These are phyloP conservation scores for Penicillium nordicum DNA, from an alignment of 2,329 filamentous ascomycete genomes.

Conservation along the genomic window DNA sequence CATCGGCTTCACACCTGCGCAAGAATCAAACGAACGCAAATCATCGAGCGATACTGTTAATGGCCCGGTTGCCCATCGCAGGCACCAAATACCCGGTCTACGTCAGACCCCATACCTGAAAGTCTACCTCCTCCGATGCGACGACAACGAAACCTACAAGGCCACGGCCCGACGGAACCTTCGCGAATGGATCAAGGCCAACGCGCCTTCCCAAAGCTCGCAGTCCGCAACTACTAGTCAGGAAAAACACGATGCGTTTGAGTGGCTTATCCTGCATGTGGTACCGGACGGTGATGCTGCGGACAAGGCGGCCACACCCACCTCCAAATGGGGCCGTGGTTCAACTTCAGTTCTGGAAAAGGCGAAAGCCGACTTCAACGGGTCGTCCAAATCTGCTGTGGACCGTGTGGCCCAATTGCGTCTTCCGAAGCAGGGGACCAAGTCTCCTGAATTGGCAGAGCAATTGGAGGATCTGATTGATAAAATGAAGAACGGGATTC, in stretches of 20 bases:
- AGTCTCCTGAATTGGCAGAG: slow-evolving; percentile 73
- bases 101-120: slow-evolving; percentile 93
- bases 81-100: slow-evolving; percentile 93
- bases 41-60: slow-evolving; percentile 38
- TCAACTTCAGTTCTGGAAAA: slow-evolving; percentile 86
- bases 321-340: slow-evolving; percentile 73
- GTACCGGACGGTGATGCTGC: slow-evolving; percentile 71
- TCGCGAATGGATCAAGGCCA: slow-evolving; percentile 83
- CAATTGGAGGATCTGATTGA: slow-evolving; percentile 80
- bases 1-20: slow-evolving; percentile 74
- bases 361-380: slow-evolving; percentile 84
- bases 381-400: slow-evolving; percentile 64
- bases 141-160: slow-evolving; percentile 95
- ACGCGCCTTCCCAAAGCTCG: slow-evolving; percentile 53
- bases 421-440: slow-evolving; percentile 57
- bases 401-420: slow-evolving; percentile 85
- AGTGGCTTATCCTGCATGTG: slow-evolving; percentile 92
- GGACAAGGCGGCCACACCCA: slow-evolving; percentile 60
- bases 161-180: slow-evolving; percentile 70
- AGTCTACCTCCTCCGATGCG: slow-evolving; percentile 81
- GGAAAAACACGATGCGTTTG: slow-evolving; percentile 93
- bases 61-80: slow-evolving; percentile 49
- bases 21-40: slow-evolving; percentile 35
- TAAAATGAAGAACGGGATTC: slow-evolving; percentile 82
- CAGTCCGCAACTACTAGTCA: slow-evolving; percentile 56